Conservation (phyloP, 305 asterid genomes). For the Withania somnifera region DNA sequence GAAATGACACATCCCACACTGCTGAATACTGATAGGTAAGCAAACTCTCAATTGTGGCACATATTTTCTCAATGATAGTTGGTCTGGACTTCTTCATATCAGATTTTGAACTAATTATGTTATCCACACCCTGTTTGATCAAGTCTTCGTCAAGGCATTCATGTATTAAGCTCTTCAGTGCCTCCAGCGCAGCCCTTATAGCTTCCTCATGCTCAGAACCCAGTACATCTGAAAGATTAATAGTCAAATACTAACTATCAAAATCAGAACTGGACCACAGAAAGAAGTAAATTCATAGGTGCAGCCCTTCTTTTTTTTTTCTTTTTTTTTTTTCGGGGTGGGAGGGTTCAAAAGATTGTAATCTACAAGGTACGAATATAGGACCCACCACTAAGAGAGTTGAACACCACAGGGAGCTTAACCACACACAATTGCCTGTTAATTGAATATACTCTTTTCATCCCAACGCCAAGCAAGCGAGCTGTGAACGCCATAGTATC, state of each 20-base stretch:
- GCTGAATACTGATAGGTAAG: conserved; percentile 62
- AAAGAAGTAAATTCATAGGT: neutral
- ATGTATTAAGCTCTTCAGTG: conserved; percentile 63
- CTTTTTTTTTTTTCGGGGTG: no score
- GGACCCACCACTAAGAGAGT: conserved; percentile 33
- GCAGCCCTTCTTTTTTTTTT: neutral
- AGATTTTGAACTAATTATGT: conserved; percentile 23
- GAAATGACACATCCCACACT: conserved; percentile 77
- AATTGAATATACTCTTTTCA: conserved; percentile 51
- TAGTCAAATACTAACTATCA: neutral
- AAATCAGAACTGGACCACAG: neutral
- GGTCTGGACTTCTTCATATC: conserved; percentile 49
- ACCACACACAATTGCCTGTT: conserved; percentile 64
- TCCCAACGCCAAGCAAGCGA: conserved; percentile 78
- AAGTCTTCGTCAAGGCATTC: conserved; percentile 66
- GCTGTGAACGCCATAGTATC: conserved; percentile 69
- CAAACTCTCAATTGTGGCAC: conserved; percentile 71
- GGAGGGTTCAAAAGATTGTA: neutral
- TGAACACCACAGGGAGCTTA: conserved; percentile 74
- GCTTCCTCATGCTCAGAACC: conserved; percentile 87
- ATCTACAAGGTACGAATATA: neutral
- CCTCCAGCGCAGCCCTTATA: conserved; percentile 50
- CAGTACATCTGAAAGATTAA: conserved; percentile 45
- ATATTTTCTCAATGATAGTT: conserved; percentile 66
- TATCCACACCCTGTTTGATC: conserved; percentile 67